A percentile compares a stretch with the other conserved stretches of the same genome.
Evolutionary conservation across 192 early-diverging fungal species (phyloP).

Genomic region (Anaeromyces robustus): DNA sequence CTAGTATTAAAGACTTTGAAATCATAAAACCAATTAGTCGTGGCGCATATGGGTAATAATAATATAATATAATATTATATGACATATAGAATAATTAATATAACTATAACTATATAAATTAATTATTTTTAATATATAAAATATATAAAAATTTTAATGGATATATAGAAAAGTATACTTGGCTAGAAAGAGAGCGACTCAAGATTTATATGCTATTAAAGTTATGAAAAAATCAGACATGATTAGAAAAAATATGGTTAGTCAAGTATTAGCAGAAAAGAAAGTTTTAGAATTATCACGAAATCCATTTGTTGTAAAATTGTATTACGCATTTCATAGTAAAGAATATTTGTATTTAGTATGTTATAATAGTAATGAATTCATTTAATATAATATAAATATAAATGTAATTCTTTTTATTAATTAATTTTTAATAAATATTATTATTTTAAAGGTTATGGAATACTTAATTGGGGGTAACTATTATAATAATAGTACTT

Average conservation of each 20-base stretch:
- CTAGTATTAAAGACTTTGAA: constrained; percentile 82
- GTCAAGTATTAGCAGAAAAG: constrained; percentile 73
- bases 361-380: background rate
- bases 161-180: constrained; percentile 65
- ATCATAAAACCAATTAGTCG: constrained; percentile 86
- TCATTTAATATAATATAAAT: background rate
- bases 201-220: constrained; percentile 84
- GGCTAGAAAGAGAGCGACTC: constrained; percentile 67
- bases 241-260: constrained; percentile 93
- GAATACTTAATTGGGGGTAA: constrained; percentile 76
- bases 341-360: constrained; percentile 75
- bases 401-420: too few relatives aligned
- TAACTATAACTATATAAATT: too few relatives aligned
- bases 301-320: constrained; percentile 76
- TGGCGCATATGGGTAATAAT: constrained; percentile 82
- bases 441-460: constrained; percentile 33
- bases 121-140: too few relatives aligned
- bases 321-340: constrained; percentile 87
- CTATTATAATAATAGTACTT: too few relatives aligned
- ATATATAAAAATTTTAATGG: too few relatives aligned
- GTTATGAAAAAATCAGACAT: constrained; percentile 84
- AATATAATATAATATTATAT: too few relatives aligned
- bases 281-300: constrained; percentile 61
- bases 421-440: background rate
- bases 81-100: too few relatives aligned